phyloP scores from a whole-genome alignment of 2,329 filamentous ascomycete genomes.

The Diatrype stigma region DNA sequence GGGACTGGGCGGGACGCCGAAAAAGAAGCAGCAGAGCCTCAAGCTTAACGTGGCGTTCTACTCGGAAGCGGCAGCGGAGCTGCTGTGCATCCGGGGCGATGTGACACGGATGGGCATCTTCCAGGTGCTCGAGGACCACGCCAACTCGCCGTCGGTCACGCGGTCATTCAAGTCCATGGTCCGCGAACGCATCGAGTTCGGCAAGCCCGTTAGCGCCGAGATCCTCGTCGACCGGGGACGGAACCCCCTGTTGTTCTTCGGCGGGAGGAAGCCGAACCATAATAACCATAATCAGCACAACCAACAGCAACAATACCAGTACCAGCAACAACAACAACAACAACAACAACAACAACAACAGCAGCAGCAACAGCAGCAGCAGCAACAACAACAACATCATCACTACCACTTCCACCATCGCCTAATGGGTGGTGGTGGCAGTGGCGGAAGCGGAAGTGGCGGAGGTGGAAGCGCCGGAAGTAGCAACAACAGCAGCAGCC shows the following conservation, averaged over 20 bases:
- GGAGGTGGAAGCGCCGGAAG: background rate
- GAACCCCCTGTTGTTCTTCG: background rate
- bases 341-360: too few relatives aligned
- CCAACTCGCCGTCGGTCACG: conserved; percentile 37
- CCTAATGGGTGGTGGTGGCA: too few relatives aligned
- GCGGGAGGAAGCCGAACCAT: background rate
- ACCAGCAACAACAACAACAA: too few relatives aligned
- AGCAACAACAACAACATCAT: too few relatives aligned
- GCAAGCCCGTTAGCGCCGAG: conserved; percentile 25
- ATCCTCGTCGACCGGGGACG: conserved; percentile 11
- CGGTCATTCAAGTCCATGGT: conserved; percentile 43
- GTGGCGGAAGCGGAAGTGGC: too few relatives aligned
- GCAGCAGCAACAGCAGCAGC: too few relatives aligned
- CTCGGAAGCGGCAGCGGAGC: conserved; percentile 42
- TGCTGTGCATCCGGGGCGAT: conserved; percentile 39
- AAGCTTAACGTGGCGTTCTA: conserved; percentile 36
- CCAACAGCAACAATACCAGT: too few relatives aligned
- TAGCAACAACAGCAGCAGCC: background rate
- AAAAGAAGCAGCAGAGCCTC: conserved; percentile 15
- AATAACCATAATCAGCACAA: too few relatives aligned
- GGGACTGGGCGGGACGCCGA: conserved; percentile 13
- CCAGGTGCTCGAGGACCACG: conserved; percentile 46
- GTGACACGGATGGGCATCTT: conserved; percentile 50
- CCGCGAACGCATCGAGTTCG: conserved; percentile 25
- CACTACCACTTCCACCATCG: too few relatives aligned